Conservation (phyloP, 164 flowering plant species). For the Macadamia tetraphylla region DNA sequence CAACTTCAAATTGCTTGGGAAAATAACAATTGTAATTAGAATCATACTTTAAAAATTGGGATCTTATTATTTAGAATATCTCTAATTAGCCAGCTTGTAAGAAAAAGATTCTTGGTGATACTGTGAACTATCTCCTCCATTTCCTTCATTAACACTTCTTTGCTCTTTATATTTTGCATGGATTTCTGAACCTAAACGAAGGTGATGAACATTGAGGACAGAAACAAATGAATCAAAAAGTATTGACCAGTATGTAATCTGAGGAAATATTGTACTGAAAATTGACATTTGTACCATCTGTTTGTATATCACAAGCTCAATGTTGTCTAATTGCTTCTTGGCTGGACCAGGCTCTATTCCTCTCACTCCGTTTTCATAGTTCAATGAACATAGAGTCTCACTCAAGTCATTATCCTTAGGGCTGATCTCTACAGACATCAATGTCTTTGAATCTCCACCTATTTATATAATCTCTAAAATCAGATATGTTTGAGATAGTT, state of each 20-base stretch:
- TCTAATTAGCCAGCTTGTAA: neutral
- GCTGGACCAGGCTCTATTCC: constrained; percentile 96
- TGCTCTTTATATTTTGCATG: constrained; percentile 71
- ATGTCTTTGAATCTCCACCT: constrained; percentile 97
- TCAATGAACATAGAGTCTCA: constrained; percentile 92
- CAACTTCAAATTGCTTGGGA: too few species aligned
- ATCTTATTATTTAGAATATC: too few species aligned
- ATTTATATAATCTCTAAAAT: neutral
- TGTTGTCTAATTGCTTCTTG: constrained; percentile 31
- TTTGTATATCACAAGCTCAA: too few species aligned
- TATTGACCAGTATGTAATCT: neutral
- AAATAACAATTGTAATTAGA: too few species aligned
- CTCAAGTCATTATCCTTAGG: constrained; percentile 80
- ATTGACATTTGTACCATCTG: too few species aligned
- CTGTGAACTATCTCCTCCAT: constrained; percentile 79
- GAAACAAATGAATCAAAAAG: neutral
- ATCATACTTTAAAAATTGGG: too few species aligned
- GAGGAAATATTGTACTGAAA: constrained; percentile 25
- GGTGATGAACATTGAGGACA: neutral
- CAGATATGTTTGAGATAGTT: neutral
- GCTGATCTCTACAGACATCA: constrained; percentile 94
- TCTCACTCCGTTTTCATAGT: constrained; percentile 93
- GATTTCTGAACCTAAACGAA: constrained; percentile 59
- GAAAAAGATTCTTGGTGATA: constrained; percentile 10
- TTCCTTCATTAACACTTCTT: constrained; percentile 66